phyloP scores from a whole-genome alignment of 768 basidiomycete genomes.

The Lentinula lateritia region DNA sequence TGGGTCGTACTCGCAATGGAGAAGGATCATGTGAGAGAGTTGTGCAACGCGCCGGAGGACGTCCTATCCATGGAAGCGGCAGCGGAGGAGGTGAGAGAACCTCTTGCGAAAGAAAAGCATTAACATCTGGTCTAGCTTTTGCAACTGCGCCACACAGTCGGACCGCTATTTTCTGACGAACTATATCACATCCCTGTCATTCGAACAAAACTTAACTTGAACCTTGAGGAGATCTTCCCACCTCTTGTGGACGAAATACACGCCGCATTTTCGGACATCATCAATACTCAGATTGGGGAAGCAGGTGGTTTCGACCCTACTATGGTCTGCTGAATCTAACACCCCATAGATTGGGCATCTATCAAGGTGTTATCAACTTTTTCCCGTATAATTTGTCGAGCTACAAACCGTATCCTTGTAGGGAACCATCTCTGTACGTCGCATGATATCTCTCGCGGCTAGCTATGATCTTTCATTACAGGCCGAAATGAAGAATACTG shows the following conservation, averaged over 20 bases:
- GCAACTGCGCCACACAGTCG: slow-evolving; percentile 32
- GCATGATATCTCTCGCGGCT: background rate
- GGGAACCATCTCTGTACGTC: slow-evolving; percentile 30
- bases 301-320: background rate
- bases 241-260: slow-evolving; percentile 27
- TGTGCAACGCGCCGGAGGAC: slow-evolving; percentile 11
- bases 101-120: background rate
- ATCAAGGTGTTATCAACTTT: slow-evolving; percentile 21
- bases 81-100: slow-evolving; percentile 11
- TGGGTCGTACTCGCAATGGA: slow-evolving; percentile 9
- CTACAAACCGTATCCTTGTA: slow-evolving; percentile 36
- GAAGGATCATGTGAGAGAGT: slow-evolving; percentile 9
- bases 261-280: slow-evolving; percentile 21
- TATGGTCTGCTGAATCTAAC: too few species aligned
- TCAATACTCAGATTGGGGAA: slow-evolving; percentile 11
- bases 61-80: slow-evolving; percentile 14
- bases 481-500: slow-evolving; percentile 30
- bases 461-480: slow-evolving; percentile 9
- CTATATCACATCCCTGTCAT: slow-evolving; percentile 30
- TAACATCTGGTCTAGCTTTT: slow-evolving; percentile 20
- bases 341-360: slow-evolving; percentile 22
- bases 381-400: slow-evolving; percentile 27
- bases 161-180: slow-evolving; percentile 23
- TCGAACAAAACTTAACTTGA: slow-evolving; percentile 25
- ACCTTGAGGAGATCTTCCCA: slow-evolving; percentile 25